Evolutionary conservation across 179 eudicot species (phyloP), one percentile per base, ranked within the genome.

Genomic region (Silene coronaria): DNA sequence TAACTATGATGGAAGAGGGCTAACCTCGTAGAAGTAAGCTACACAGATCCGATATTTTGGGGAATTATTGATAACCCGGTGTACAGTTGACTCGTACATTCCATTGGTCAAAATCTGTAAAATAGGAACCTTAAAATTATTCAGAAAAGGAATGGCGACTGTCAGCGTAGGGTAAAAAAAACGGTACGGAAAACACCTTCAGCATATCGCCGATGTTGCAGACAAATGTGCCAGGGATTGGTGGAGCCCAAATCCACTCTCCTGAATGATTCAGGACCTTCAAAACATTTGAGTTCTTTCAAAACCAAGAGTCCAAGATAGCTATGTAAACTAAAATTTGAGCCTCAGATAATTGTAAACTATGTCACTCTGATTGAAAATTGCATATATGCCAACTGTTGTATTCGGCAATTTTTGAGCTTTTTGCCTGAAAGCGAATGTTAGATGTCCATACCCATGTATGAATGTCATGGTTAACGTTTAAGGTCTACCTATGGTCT

Each of bases 191-290:
- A 78, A 75, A 51, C 45, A 95, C 99, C 97, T 92, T 91, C 14
- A 95, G 78, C 97, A 92, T 95, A 82, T 92, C 96, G 9, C 97
- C 97, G 5, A 92, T 92, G 69, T 95, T 95, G 88, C 99, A 91
- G 53, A 95, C 93, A 81, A 95, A 95, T 73, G 99, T 84, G 64
- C 96, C 97, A 6, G 96, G 96, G 77, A 95, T 82, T 4, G 99
- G 95, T 42, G 88, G 88, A 72, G 97, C 97, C 84, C 91, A 88
- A 75, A 95, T 95, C 99, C 99, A 95, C 79, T 95, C 99, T 78
- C 99, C 97, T 10, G 90, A 87, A 60, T 76, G 81, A 85, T 92
- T 92, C 82, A 89, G 91, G 73, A 95, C 99, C 99, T 95, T 76
- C 67, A 84, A 80, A 76, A 55, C 32, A 77, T 19, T 73, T 61